These are phyloP conservation scores for Termitomyces sp. DNA, from an alignment of 768 basidiomycete genomes.

Conservation along the genomic window DNA sequence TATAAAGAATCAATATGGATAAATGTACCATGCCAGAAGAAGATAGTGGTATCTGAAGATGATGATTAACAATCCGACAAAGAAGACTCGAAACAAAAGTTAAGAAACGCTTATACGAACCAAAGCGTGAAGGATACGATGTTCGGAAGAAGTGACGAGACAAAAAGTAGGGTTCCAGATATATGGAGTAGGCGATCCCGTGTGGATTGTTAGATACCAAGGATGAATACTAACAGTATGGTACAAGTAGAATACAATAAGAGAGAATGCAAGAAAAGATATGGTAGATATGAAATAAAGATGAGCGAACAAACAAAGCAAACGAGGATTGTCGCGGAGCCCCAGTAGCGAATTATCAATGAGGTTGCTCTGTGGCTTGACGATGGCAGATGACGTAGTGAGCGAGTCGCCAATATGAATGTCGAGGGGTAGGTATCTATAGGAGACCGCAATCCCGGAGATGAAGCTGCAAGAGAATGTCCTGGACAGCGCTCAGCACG, in stretches of 20 bases:
- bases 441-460: conserved; percentile 82
- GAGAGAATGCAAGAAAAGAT: background rate
- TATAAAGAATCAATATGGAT: background rate
- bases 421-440: conserved; percentile 23
- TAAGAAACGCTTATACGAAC: background rate
- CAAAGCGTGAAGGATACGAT: background rate
- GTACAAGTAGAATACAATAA: background rate
- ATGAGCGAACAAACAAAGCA: background rate
- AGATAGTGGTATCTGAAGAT: background rate
- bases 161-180: background rate
- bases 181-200: background rate
- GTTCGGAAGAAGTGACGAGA: background rate
- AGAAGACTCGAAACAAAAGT: background rate
- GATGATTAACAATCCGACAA: background rate
- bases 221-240: background rate
- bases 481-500: conserved; percentile 83
- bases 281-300: background rate
- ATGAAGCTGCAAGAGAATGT: conserved; percentile 83
- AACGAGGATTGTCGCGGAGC: background rate
- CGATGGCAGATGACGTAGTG: background rate
- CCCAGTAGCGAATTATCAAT: background rate
- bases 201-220: background rate
- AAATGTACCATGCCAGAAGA: background rate
- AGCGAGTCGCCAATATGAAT: background rate
- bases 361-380: background rate